phyloP scores from a whole-genome alignment of 805 yeast species.

The Phaffomyces antillensis region DNA sequence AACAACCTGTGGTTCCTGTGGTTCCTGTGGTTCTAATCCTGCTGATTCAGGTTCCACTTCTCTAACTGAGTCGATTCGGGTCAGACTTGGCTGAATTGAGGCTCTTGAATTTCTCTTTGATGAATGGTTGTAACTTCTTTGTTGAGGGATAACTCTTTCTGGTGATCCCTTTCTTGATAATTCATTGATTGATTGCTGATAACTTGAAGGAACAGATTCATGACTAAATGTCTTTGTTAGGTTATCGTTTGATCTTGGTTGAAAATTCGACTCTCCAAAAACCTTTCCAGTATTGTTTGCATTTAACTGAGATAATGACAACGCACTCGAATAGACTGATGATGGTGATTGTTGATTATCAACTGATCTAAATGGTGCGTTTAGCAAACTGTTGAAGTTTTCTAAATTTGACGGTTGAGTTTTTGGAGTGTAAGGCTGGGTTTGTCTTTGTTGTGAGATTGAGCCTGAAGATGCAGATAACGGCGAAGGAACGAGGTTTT shows the following conservation, averaged over 20 bases:
- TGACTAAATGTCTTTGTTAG: background rate
- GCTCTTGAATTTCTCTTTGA: slow-evolving; percentile 1
- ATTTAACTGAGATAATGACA: background rate
- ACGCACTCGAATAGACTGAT: background rate
- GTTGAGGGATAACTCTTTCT: background rate
- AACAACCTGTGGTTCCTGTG: too few species aligned
- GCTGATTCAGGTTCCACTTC: background rate
- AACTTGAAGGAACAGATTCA: background rate
- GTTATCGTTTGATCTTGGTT: background rate
- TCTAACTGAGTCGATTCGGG: background rate
- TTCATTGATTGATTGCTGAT: background rate
- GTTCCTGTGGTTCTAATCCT: too few species aligned
- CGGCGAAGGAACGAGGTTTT: background rate
- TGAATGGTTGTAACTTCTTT: background rate
- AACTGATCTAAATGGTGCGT: background rate
- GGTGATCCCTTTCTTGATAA: background rate
- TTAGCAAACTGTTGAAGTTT: background rate
- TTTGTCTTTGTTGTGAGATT: background rate
- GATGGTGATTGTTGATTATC: background rate
- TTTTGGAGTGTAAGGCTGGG: background rate
- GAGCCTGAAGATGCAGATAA: background rate
- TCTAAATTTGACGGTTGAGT: slow-evolving; percentile 1
- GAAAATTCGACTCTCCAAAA: background rate
- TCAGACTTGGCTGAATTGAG: background rate
- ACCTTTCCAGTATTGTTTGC: background rate